Base-by-base conservation (phyloP, 106 monocot species). In the Phalaenopsis equestris region DNA sequence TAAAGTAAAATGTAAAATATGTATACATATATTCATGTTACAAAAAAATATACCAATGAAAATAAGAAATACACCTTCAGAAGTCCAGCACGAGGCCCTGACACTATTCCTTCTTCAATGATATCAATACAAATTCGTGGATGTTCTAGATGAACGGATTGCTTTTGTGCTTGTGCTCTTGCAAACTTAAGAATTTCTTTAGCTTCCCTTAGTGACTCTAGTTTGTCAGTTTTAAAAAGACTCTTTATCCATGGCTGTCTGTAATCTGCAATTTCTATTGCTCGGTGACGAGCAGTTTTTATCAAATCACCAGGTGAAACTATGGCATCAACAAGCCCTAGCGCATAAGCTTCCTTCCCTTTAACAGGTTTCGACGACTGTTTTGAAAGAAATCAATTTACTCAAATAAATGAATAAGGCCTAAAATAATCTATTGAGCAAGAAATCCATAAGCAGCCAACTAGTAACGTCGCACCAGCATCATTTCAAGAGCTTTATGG, bases 401-500 rank as follows among this genome's bases (percentile, higher is more conserved):
- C 6, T 65, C n/a, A 65, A 65, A 65, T 65, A 65, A 65, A 65
- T 65, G 24, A 64, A 56, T 19, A n/a, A 72, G 10, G 72, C 21
- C 21, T 3, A 15, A 57, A 42, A 42, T 81, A 56, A 41, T 23
- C 17, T 56, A n/a, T 36, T 9, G 36, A 72, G 24, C 18, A 75
- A 49, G 10, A 52, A 15, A 65, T 2, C 23, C 24, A 65, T 24
- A 24, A 24, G 64, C 23, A 72, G 55, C 21, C 19, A 87, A 84
- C 36, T 48, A 58, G 48, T 58, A 61, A 58, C 7, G 21, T 56
- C 82, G 84, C 86, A 98, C 98, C 89, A 98, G 83, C 79, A 98
- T 91, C 92, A 98, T 94, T 81, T 98, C 98, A 85, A 98, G 89
- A 86, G 88, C 87, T 87, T 98, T 98, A 72, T 89, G 75, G 39